phyloP scores from a whole-genome alignment of 208 protist genomes.

The Leishmania turanica region DNA sequence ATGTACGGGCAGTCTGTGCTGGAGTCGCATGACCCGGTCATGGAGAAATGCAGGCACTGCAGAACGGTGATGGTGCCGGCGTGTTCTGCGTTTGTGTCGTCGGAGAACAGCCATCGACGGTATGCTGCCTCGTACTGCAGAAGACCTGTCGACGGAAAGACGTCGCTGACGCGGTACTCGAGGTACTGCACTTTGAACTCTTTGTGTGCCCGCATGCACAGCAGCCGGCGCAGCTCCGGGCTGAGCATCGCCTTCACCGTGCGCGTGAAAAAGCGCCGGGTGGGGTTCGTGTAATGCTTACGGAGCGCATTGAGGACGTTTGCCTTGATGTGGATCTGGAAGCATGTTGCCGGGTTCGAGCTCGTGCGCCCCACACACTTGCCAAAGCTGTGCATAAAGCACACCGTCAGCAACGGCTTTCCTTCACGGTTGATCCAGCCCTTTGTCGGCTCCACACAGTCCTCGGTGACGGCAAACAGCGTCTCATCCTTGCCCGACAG shows the following conservation, averaged over 20 bases:
- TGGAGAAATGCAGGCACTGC: conserved; percentile 46
- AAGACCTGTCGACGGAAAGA: conserved; percentile 40
- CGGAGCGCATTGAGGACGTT: conserved; percentile 48
- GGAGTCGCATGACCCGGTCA: conserved; percentile 37
- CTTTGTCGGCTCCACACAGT: conserved; percentile 55
- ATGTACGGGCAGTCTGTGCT: conserved; percentile 42
- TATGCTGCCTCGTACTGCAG: conserved; percentile 54
- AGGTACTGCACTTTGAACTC: conserved; percentile 66
- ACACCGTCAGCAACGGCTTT: conserved; percentile 52
- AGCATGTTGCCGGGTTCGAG: conserved; percentile 46
- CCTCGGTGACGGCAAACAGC: conserved; percentile 52
- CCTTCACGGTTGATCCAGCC: conserved; percentile 56
- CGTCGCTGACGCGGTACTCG: conserved; percentile 54
- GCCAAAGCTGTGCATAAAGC: conserved; percentile 72
- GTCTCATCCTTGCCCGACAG: conserved; percentile 37
- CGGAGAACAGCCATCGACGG: conserved; percentile 53
- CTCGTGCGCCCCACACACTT: conserved; percentile 53
- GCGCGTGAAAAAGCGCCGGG: conserved; percentile 45
- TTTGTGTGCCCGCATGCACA: conserved; percentile 46
- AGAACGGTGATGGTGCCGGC: conserved; percentile 31
- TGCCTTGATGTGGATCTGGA: conserved; percentile 58
- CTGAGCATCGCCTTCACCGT: conserved; percentile 53
- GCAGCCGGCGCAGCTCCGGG: conserved; percentile 43
- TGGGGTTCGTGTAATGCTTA: conserved; percentile 46
- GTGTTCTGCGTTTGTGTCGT: conserved; percentile 25